phyloP scores from a whole-genome alignment of 208 protist genomes.

The Crithidia thermophila region DNA sequence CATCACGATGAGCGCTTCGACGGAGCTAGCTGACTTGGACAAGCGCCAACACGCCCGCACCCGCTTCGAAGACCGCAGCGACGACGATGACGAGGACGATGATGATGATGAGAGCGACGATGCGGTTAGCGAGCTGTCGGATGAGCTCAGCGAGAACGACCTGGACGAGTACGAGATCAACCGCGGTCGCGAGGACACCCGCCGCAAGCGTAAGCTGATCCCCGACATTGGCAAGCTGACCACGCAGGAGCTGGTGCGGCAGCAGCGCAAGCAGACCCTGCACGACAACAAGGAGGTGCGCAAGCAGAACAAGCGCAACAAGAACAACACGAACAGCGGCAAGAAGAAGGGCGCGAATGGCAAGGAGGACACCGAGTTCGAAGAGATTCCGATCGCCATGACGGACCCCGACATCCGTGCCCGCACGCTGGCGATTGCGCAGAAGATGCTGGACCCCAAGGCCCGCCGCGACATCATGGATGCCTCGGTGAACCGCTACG shows the following conservation, averaged over 20 bases:
- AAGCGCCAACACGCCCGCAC: conserved; percentile 62
- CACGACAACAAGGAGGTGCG: conserved; percentile 80
- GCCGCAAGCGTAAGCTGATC: conserved; percentile 72
- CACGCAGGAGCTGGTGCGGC: conserved; percentile 82
- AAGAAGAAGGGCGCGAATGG: conserved; percentile 46
- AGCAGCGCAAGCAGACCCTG: conserved; percentile 80
- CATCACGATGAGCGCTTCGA: conserved; percentile 59
- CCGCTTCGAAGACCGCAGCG: conserved; percentile 39
- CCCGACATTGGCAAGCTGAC: conserved; percentile 75
- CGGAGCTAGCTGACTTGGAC: conserved; percentile 34
- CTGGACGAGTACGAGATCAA: conserved; percentile 61
- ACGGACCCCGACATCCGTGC: conserved; percentile 86
- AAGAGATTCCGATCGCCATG: conserved; percentile 88
- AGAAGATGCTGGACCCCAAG: conserved; percentile 87
- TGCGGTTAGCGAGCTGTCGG: conserved; percentile 33
- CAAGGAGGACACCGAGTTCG: conserved; percentile 77
- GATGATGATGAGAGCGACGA: conserved; percentile 46
- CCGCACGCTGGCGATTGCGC: conserved; percentile 86
- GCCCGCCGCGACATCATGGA: conserved; percentile 88
- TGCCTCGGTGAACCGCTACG: conserved; percentile 87
- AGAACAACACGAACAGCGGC: conserved; percentile 50
- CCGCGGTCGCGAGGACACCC: conserved; percentile 70
- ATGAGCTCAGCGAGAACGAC: conserved; percentile 48
- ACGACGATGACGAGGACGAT: conserved; percentile 40
- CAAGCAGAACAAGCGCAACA: conserved; percentile 65